Conservation (phyloP, 23 red algal species). For the Gracilaria gracilis region DNA sequence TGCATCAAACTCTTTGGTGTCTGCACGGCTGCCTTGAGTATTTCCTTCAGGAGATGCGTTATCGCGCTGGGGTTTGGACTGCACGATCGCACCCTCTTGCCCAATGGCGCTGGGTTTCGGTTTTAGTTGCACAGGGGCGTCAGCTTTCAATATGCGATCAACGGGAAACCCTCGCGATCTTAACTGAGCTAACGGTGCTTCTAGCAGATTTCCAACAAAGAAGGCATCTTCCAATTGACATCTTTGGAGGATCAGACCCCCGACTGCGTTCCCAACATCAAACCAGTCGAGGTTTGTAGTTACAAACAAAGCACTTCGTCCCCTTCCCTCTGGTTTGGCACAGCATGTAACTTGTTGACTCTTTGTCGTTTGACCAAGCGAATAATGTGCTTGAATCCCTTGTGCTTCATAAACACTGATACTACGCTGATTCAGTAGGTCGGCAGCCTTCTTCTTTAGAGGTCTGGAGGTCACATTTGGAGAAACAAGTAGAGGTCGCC, state of each 20-base stretch:
- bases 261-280: conserved; percentile 73
- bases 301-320: conserved; percentile 50
- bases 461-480: conserved; percentile 37
- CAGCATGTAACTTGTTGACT: conserved; percentile 54
- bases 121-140: conserved; percentile 7
- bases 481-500: conserved; percentile 61
- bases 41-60: background rate
- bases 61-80: background rate
- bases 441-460: conserved; percentile 31
- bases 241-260: conserved; percentile 34
- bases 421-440: conserved; percentile 27
- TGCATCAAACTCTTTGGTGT: background rate
- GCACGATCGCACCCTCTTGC: background rate
- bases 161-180: conserved; percentile 78
- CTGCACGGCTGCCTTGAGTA: background rate
- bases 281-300: conserved; percentile 67
- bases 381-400: conserved; percentile 32
- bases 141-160: conserved; percentile 59
- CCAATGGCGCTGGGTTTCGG: background rate
- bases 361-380: conserved; percentile 24
- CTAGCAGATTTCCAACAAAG: conserved; percentile 60
- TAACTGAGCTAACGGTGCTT: conserved; percentile 68
- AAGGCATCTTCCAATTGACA: conserved; percentile 69
- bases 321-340: conserved; percentile 29
- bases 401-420: conserved; percentile 45